Percentiles rank a stretch among this genome's conserved stretches.
These are phyloP conservation scores for Trichoderma brevicompactum DNA, from an alignment of 2,329 filamentous ascomycete genomes.

Conservation along the genomic window DNA sequence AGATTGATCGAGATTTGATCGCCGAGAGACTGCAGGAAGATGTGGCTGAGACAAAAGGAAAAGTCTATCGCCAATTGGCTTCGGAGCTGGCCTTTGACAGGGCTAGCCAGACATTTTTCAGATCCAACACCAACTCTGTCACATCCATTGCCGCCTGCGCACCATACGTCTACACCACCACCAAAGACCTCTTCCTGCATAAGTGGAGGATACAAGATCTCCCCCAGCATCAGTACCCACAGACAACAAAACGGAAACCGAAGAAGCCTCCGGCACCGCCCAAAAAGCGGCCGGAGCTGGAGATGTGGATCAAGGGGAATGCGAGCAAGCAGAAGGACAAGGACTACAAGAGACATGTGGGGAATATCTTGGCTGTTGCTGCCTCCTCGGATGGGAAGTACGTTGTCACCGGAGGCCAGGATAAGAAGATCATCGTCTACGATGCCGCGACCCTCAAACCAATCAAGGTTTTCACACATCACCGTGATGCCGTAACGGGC, in stretches of 20 bases:
- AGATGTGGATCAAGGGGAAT: constrained; percentile 66
- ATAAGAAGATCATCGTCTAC: constrained; percentile 86
- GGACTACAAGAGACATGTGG: constrained; percentile 76
- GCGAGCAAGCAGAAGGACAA: constrained; percentile 63
- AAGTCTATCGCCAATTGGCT: constrained; percentile 81
- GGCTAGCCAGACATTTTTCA: constrained; percentile 73
- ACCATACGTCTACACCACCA: constrained; percentile 85
- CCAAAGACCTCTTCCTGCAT: constrained; percentile 80
- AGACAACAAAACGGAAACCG: constrained; percentile 61
- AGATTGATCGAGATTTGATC: constrained; percentile 91
- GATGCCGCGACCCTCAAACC: constrained; percentile 78
- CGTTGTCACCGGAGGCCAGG: constrained; percentile 85
- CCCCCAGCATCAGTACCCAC: constrained; percentile 62
- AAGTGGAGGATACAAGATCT: constrained; percentile 86
- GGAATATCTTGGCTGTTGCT: constrained; percentile 79
- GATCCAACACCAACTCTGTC: constrained; percentile 75
- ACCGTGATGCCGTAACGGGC: constrained; percentile 84
- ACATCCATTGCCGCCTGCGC: constrained; percentile 80
- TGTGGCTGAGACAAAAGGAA: constrained; percentile 87
- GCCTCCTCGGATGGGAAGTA: constrained; percentile 89
- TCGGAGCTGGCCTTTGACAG: constrained; percentile 70
- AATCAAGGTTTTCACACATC: constrained; percentile 84
- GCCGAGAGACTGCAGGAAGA: constrained; percentile 90
- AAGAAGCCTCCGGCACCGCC: constrained; percentile 63
- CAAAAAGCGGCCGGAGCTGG: constrained; percentile 64